These are phyloP conservation scores for Russula sp. DNA, from an alignment of 768 basidiomycete species.

Conservation along the genomic window DNA sequence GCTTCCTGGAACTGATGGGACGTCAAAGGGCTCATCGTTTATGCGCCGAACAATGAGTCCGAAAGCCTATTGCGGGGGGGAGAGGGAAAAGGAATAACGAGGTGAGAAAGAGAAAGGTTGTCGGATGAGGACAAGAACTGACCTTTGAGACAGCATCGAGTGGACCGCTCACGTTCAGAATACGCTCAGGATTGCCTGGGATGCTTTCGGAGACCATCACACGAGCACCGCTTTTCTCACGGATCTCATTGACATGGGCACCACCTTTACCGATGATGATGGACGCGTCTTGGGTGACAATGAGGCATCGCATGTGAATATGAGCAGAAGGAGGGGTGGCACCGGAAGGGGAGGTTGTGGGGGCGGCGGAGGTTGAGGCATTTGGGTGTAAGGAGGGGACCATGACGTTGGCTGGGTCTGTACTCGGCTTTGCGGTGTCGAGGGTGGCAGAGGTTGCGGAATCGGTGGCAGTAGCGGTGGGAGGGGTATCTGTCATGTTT, in stretches of 20 bases:
- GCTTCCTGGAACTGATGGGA: slow-evolving; percentile 95
- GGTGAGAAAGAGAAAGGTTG: slow-evolving; percentile 3
- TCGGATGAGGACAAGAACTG: slow-evolving; percentile 25
- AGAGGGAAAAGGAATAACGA: not conserved
- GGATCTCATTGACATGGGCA: slow-evolving; percentile 95
- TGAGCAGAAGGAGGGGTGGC: slow-evolving; percentile 60
- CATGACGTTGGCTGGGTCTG: slow-evolving; percentile 31
- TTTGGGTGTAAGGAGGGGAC: slow-evolving; percentile 30
- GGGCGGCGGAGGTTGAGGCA: slow-evolving; percentile 42
- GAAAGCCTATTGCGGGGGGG: slow-evolving; percentile 68
- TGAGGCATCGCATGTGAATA: slow-evolving; percentile 97
- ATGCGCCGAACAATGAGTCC: slow-evolving; percentile 97
- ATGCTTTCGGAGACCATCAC: slow-evolving; percentile 98
- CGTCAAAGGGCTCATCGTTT: slow-evolving; percentile 98
- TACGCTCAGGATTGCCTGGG: slow-evolving; percentile 98
- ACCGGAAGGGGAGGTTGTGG: slow-evolving; percentile 43
- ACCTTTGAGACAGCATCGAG: slow-evolving; percentile 99
- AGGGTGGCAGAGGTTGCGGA: slow-evolving; percentile 51
- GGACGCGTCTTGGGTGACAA: slow-evolving; percentile 98
- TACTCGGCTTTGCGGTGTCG: slow-evolving; percentile 37
- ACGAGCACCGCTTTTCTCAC: slow-evolving; percentile 93
- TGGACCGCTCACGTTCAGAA: slow-evolving; percentile 92
- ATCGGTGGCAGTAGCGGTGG: slow-evolving; percentile 33
- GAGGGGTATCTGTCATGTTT: slow-evolving; percentile 48
- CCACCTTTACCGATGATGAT: slow-evolving; percentile 98